Base-by-base conservation (phyloP, 2,329 filamentous ascomycete genomes). In the Pseudogymnoascus sp. region DNA sequence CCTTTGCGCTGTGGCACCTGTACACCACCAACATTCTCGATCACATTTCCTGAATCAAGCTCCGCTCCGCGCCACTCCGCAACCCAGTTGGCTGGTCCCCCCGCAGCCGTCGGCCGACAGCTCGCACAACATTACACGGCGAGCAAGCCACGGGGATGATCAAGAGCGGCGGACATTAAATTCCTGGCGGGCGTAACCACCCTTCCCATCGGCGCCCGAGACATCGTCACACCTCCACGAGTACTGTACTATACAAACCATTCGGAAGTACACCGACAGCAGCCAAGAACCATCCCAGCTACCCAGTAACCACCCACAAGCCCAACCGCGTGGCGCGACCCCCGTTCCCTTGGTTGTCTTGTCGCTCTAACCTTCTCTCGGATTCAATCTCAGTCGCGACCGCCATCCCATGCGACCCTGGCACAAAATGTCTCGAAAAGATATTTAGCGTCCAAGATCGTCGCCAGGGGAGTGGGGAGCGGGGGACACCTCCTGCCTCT, bases 391-490 rank as follows among this genome's bases (percentile, higher is more conserved):
- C 50, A 56, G 50, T 28, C 50, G 28, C 28, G 50, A 56, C 7
- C 16, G 2, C 28, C 50, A 5, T 56, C n/a, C 50, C 50, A 56
- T 56, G 25, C 50, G 50, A 56, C 28, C 50, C 50, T 56, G 50
- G 50, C 28, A 56, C 50, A 56, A 12, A 33, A 56, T 56, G 50
- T 56, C 50, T 56, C 10, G 28, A 28, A 56, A 56, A 56, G 4
- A 56, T 33, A 18, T 56, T 33, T 56, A 56, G 28, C 28, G 28
- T 56, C 50, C n/a, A 56, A 18, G 50, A 56, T 56, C 50, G 50
- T 56, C 50, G 16, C n/a, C 28, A 56, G 50, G 47, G 50, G 28
- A 56, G 50, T 56, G 50, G 50, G 28, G 50, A 56, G 50, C 28
- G n/a, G 50, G 50, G 50, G 16, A 56, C 10, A 25, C 21, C 10